These are phyloP conservation scores for Helichrysum umbraculigerum DNA, from an alignment of 129 eudicot species.

Conservation along the genomic window DNA sequence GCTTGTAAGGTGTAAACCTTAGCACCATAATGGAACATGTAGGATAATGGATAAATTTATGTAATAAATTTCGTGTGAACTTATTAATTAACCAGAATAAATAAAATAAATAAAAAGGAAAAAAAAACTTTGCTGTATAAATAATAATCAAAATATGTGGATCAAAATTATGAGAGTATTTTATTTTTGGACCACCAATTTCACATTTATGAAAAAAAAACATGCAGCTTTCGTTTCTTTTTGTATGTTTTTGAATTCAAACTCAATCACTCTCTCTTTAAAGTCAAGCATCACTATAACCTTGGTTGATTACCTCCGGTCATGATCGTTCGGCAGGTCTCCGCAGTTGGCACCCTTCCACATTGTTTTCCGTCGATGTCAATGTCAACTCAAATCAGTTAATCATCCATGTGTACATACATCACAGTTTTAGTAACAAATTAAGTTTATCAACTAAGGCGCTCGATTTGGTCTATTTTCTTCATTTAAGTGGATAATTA, in stretches of 20 bases:
- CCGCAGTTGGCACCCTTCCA: neutral
- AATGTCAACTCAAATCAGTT: neutral
- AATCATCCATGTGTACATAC: too few relatives aligned
- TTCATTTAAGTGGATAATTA: too few relatives aligned
- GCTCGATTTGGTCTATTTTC: too few relatives aligned
- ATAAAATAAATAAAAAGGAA: neutral
- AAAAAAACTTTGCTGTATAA: neutral
- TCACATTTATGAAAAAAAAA: neutral
- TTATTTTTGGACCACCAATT: neutral
- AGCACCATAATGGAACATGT: too few relatives aligned
- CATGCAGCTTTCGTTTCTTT: neutral
- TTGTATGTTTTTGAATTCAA: neutral
- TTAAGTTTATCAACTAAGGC: neutral
- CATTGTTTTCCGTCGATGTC: neutral
- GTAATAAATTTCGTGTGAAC: neutral
- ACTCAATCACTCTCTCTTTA: neutral
- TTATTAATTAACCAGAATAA: neutral
- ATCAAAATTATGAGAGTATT: neutral
- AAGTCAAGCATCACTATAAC: constrained; percentile 13
- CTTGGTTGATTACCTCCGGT: neutral
- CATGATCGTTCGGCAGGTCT: too few relatives aligned
- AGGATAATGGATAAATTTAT: too few relatives aligned
- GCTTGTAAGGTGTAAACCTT: too few relatives aligned
- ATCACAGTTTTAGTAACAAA: too few relatives aligned
- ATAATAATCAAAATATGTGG: neutral